Base-by-base conservation (phyloP, 208 protist genomes). In the Leishmania gerbilli region DNA sequence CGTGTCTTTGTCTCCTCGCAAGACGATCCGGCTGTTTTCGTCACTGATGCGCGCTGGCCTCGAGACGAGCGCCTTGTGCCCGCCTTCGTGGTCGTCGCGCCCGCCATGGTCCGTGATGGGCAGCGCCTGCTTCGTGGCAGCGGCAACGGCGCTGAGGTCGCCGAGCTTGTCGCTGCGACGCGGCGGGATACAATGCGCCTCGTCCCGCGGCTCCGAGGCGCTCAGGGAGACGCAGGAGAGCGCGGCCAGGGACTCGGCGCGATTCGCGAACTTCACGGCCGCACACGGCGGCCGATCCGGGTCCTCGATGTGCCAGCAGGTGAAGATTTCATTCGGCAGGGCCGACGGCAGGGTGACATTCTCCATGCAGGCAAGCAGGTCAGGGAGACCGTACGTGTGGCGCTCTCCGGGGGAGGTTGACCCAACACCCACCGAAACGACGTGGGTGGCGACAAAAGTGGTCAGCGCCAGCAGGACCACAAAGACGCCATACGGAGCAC, bases 291-390 rank as follows among this genome's bases (percentile, higher is more conserved):
- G 51, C 37, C 60, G 60, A 19, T 49, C 58, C 4, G 64, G 17
- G 45, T 85, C 53, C 40, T 42, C 77, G 11, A 17, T 67, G n/a
- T 13, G 77, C 42, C 37, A 53, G 37, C 71, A 31, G 42, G 69
- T 81, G n/a, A 79, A 17, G 5, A 74, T 69, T 49, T 81, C 71
- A 24, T 71, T 49, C 2, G 76, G n/a, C 77, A 81, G 69, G 0
- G 74, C 71, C 13, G 78, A 75, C 64, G 80, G 55, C 68, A 77
- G 55, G 24, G 74, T 76, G 31, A 80, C 74, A 13, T 86, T 45
- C 56, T 82, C 83, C 64, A 80, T 80, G 45, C 77, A 82, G 17
- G 79, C 67, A 31, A 78, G 55, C 45, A 86, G 65, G 45, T 82
- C 75, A 6, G 51, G 24, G 55, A 47, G 60, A 67, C 77, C 47